Conservation (phyloP, 306 rosid species). For the Castanopsis chinensis region DNA sequence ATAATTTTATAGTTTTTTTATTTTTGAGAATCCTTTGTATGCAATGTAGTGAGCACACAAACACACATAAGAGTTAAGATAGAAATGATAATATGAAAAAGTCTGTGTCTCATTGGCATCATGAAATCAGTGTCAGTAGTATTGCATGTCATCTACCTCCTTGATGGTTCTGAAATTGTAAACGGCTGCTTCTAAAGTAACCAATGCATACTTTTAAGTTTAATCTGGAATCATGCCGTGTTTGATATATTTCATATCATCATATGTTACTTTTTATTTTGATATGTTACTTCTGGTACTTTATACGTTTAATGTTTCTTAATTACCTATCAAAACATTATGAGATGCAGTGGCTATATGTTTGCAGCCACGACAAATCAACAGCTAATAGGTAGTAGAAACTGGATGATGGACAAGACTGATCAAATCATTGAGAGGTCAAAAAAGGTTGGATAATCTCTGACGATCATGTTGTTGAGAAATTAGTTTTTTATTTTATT, state of each 20-base stretch:
- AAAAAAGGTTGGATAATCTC: too few relatives aligned
- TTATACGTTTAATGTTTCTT: background rate
- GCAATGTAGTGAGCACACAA: background rate
- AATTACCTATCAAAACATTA: too few relatives aligned
- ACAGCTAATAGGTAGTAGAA: too few relatives aligned
- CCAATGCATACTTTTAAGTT: background rate
- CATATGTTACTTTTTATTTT: background rate
- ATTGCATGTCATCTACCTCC: background rate
- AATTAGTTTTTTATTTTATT: too few relatives aligned
- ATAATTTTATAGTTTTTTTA: background rate
- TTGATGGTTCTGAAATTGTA: background rate
- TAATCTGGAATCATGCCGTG: background rate
- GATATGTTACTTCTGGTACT: background rate
- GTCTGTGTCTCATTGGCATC: background rate
- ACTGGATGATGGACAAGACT: too few relatives aligned
- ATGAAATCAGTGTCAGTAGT: background rate
- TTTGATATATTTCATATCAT: background rate
- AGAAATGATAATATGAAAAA: background rate
- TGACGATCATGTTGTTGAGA: too few relatives aligned
- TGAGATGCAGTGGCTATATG: too few relatives aligned
- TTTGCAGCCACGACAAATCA: too few relatives aligned
- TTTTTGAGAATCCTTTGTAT: background rate
- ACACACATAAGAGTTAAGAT: background rate
- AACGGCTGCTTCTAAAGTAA: background rate
- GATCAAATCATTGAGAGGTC: too few relatives aligned